These are phyloP conservation scores for Elongisporangium prolatum DNA, from an alignment of 352 stramenopile genomes.

Conservation along the genomic window DNA sequence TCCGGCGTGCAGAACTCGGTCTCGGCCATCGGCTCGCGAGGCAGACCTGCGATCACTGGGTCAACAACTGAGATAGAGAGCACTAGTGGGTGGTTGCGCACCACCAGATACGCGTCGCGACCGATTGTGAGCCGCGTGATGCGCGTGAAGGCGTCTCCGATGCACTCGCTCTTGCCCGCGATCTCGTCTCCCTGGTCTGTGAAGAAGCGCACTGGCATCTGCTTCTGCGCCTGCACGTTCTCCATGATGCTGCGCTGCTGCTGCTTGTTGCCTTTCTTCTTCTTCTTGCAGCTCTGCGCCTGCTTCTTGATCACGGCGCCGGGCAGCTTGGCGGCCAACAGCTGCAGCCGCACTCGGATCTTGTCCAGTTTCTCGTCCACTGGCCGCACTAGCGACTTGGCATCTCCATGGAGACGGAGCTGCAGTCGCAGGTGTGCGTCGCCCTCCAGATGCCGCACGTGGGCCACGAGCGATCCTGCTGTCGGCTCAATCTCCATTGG, in stretches of 20 bases:
- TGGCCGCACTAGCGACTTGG: slow-evolving; percentile 44
- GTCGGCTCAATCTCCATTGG: neutral
- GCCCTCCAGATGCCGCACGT: slow-evolving; percentile 37
- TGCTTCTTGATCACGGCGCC: neutral
- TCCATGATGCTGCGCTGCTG: slow-evolving; percentile 7
- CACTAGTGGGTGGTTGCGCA: slow-evolving; percentile 65
- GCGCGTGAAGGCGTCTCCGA: slow-evolving; percentile 43
- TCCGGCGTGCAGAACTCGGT: slow-evolving; percentile 60
- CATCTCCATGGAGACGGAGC: slow-evolving; percentile 38
- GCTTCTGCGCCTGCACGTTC: neutral
- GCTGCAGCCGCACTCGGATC: slow-evolving; percentile 51
- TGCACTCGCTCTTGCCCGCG: slow-evolving; percentile 15
- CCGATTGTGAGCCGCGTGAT: slow-evolving; percentile 42
- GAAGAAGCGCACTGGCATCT: slow-evolving; percentile 42
- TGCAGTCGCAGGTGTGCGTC: slow-evolving; percentile 50
- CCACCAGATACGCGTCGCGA: slow-evolving; percentile 31
- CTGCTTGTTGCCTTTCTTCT: slow-evolving; percentile 19
- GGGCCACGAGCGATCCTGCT: slow-evolving; percentile 16
- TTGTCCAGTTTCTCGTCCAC: slow-evolving; percentile 43
- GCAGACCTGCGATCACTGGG: slow-evolving; percentile 41
- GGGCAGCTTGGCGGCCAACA: slow-evolving; percentile 27
- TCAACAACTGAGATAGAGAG: slow-evolving; percentile 33
- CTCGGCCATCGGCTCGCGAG: slow-evolving; percentile 37
- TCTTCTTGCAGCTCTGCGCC: slow-evolving; percentile 6
- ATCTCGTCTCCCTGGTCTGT: slow-evolving; percentile 28